Evolutionary conservation across 352 stramenopile genomes (phyloP).

Genomic region (Aphanomyces stellatus): DNA sequence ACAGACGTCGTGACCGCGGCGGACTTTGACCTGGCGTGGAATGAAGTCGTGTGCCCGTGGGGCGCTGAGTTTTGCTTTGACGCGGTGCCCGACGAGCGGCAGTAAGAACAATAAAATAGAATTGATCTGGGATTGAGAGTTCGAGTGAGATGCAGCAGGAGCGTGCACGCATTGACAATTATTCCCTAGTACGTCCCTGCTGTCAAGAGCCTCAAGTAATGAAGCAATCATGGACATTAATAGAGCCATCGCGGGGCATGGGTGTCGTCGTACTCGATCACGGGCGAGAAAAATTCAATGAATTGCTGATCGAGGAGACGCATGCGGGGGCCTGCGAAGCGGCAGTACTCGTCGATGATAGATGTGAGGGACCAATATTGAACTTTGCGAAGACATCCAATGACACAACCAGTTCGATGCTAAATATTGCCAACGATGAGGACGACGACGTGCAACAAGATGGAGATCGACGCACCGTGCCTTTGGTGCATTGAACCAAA

Average conservation of each 20-base stretch:
- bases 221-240: too few species aligned
- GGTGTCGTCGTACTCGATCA: conserved; percentile 68
- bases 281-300: conserved; percentile 83
- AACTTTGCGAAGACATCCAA: conserved; percentile 83
- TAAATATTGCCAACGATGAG: conserved; percentile 19
- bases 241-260: conserved; percentile 71
- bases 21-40: too few species aligned
- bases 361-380: conserved; percentile 81
- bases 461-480: conserved; percentile 44
- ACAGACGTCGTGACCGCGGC: too few species aligned
- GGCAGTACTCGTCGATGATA: conserved; percentile 84
- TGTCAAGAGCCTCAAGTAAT: too few species aligned
- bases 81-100: too few species aligned
- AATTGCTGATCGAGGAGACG: conserved; percentile 83
- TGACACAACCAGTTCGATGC: conserved; percentile 77
- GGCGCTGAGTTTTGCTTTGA: too few species aligned
- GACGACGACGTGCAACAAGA: neutral
- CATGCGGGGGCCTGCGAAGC: conserved; percentile 75
- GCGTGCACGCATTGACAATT: too few species aligned
- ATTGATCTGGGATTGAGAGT: too few species aligned
- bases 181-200: too few species aligned
- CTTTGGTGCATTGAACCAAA: conserved; percentile 83
- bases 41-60: too few species aligned
- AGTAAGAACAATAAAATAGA: too few species aligned
- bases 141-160: too few species aligned